Conservation (phyloP, 2,329 filamentous ascomycete species). For the Diaporthe sp. region DNA sequence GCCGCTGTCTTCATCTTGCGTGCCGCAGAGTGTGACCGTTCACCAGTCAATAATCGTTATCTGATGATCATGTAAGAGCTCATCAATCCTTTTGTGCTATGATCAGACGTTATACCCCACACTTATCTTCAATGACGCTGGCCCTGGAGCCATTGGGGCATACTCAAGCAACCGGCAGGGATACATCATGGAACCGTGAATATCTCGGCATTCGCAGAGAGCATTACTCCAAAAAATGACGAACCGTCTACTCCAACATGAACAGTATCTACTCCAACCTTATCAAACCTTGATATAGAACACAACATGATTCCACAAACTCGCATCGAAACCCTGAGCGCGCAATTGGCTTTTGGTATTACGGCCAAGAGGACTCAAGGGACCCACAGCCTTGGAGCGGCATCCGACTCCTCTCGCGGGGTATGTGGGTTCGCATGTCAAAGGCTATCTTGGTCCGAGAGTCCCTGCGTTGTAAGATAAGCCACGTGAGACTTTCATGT, state of each 20-base stretch:
- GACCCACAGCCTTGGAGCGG: slow-evolving; percentile 17
- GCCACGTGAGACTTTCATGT: slow-evolving; percentile 12
- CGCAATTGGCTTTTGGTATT: not conserved
- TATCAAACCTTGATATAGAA: not conserved
- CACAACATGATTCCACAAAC: not conserved
- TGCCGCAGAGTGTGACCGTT: too few relatives aligned
- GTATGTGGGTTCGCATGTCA: not conserved
- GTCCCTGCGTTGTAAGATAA: not conserved
- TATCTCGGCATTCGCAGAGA: not conserved
- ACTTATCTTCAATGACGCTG: not conserved
- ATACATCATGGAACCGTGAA: not conserved
- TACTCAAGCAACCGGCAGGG: not conserved
- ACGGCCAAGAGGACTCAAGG: not conserved
- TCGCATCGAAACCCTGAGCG: not conserved
- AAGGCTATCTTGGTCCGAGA: not conserved
- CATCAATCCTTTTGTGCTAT: not conserved
- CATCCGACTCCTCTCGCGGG: not conserved
- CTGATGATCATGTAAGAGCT: too few relatives aligned
- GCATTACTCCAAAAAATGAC: not conserved
- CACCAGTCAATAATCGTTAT: not conserved
- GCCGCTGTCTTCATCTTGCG: not conserved
- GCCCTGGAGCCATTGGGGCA: not conserved
- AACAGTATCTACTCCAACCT: slow-evolving; percentile 10
- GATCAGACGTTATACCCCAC: not conserved
- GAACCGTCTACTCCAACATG: not conserved